These are phyloP conservation scores for Chlamydomonas sphaeroides DNA, from an alignment of 139 green algal genomes.

Conservation along the genomic window DNA sequence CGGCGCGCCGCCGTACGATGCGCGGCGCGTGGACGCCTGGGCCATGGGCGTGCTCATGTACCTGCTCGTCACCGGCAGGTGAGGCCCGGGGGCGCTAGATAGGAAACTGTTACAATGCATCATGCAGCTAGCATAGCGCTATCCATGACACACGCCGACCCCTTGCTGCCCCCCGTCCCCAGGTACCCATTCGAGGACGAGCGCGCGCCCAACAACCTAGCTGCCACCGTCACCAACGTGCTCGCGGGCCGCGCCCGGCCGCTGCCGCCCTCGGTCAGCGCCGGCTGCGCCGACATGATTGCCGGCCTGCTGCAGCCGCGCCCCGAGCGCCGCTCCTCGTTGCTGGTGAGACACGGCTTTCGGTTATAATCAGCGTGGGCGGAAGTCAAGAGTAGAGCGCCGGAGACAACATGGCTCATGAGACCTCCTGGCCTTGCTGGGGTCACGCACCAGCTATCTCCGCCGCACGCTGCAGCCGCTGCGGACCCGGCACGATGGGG, in stretches of 20 bases:
- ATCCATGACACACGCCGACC: no score
- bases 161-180: not conserved
- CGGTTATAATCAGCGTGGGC: no score
- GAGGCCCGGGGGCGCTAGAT: constrained; percentile 18
- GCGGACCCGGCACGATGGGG: no score
- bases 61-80: constrained; percentile 69
- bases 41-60: constrained; percentile 88
- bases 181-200: constrained; percentile 63
- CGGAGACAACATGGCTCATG: not conserved
- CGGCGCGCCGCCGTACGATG: constrained; percentile 61
- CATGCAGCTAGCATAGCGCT: no score
- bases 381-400: not conserved
- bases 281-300: constrained; percentile 47
- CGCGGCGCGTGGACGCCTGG: constrained; percentile 79
- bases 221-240: constrained; percentile 71
- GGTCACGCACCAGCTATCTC: not conserved
- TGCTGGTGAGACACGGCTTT: constrained; percentile 42
- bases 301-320: constrained; percentile 47
- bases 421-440: not conserved
- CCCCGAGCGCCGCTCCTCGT: constrained; percentile 35
- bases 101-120: not conserved
- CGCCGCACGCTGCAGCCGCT: not conserved
- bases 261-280: constrained; percentile 47
- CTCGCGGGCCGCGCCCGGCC: constrained; percentile 58
- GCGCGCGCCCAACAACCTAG: constrained; percentile 68